A percentile compares a stretch with the other conserved stretches of the same genome.
phyloP scores from a whole-genome alignment of 176 grass and related monocot species.

The Oryza officinalis region DNA sequence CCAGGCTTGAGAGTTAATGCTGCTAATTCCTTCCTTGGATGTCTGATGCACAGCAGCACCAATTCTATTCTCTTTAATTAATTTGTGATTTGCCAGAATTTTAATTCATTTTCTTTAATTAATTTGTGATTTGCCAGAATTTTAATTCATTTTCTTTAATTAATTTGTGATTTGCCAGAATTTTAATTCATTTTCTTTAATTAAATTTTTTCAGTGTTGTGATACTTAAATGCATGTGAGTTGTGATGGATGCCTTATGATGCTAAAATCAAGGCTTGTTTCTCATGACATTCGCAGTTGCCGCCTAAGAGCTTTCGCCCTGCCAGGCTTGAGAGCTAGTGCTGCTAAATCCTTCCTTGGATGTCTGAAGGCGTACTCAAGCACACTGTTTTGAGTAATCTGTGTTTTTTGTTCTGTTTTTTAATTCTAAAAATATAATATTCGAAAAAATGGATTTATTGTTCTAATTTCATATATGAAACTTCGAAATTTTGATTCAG shows the following conservation, averaged over 20 bases:
- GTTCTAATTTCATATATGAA: too few relatives aligned
- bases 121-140: too few relatives aligned
- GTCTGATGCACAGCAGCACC: slow-evolving; percentile 28
- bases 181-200: too few relatives aligned
- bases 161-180: too few relatives aligned
- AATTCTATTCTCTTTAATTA: too few relatives aligned
- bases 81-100: too few relatives aligned
- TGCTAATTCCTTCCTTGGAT: slow-evolving; percentile 67
- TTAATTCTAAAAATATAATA: too few relatives aligned
- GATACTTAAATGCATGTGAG: accelerated
- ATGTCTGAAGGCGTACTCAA: background rate
- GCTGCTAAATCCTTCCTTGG: slow-evolving; percentile 64
- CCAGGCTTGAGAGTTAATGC: slow-evolving; percentile 70
- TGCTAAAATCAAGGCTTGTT: slow-evolving; percentile 57
- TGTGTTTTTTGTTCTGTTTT: background rate
- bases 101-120: too few relatives aligned
- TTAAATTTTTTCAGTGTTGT: too few relatives aligned
- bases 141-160: too few relatives aligned
- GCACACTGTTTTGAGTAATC: background rate
- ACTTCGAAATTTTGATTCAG: too few relatives aligned
- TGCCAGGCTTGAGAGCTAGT: slow-evolving; percentile 68
- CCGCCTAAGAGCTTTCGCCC: slow-evolving; percentile 58
- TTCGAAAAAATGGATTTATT: too few relatives aligned
- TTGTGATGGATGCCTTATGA: background rate
- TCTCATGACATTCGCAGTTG: slow-evolving; percentile 69